Evolutionary conservation across 1,284 basidiomycete species (phyloP).

Genomic region (Anthracocystis panici-leucophaei): DNA sequence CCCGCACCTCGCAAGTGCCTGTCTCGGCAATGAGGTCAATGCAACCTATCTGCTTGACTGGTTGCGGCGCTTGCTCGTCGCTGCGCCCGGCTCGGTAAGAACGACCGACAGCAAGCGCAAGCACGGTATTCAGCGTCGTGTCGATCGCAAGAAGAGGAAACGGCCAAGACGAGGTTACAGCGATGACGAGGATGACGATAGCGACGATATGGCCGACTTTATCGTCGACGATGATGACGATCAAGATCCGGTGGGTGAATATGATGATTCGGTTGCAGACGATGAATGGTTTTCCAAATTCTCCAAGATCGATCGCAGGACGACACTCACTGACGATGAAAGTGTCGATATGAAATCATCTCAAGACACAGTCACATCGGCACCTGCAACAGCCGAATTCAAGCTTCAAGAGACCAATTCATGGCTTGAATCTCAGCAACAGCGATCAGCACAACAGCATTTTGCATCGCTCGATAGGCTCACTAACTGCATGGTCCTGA

Average conservation of each 20-base stretch:
- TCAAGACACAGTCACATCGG: not conserved
- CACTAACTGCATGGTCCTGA: conserved; percentile 73
- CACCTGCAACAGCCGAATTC: not conserved
- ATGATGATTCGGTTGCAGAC: conserved; percentile 20
- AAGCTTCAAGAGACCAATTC: not conserved
- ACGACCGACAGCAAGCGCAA: conserved; percentile 24
- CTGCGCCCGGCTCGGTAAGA: conserved; percentile 18
- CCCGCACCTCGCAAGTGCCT: conserved; percentile 29
- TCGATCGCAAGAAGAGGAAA: conserved; percentile 20
- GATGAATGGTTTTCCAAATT: conserved; percentile 56
- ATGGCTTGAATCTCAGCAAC: not conserved
- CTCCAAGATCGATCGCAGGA: conserved; percentile 14
- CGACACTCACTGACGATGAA: conserved; percentile 5
- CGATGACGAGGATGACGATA: conserved; percentile 34
- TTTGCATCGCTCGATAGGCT: conserved; percentile 28
- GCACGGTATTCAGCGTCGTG: conserved; percentile 30
- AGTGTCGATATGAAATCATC: conserved; percentile 8
- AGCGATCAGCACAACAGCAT: not conserved
- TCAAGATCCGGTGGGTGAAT: conserved; percentile 42
- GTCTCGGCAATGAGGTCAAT: conserved; percentile 41
- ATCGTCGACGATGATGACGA: conserved; percentile 52
- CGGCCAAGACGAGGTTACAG: conserved; percentile 8
- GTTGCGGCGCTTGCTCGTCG: conserved; percentile 50
- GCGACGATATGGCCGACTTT: conserved; percentile 50
- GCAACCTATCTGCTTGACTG: conserved; percentile 53